Conservation (phyloP, 2,329 filamentous ascomycete genomes). For the Hypoxylon sp. region DNA sequence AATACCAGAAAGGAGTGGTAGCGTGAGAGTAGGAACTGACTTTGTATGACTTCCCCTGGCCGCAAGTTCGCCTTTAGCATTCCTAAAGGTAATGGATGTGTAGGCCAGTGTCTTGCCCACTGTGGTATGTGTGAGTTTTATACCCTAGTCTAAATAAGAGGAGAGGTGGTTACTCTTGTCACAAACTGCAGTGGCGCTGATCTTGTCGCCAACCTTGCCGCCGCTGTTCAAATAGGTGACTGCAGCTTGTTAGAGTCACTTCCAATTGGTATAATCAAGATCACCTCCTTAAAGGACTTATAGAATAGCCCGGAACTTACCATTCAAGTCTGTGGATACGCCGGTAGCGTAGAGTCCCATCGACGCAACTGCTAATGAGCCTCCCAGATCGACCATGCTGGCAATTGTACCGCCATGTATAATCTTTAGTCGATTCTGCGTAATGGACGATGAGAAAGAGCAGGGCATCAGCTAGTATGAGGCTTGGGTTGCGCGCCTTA, state of each 20-base stretch:
- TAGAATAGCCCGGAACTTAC: constrained; percentile 54
- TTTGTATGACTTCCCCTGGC: constrained; percentile 77
- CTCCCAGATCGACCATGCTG: constrained; percentile 78
- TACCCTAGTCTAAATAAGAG: too few species aligned
- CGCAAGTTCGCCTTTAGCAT: constrained; percentile 70
- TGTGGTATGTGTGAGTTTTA: constrained; percentile 49
- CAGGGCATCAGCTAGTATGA: not conserved
- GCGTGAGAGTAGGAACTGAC: constrained; percentile 56
- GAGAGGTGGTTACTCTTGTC: constrained; percentile 68
- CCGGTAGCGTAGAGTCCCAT: constrained; percentile 74
- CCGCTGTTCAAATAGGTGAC: constrained; percentile 75
- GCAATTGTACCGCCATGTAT: constrained; percentile 85
- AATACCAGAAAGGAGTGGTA: constrained; percentile 17
- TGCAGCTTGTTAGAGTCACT: constrained; percentile 50
- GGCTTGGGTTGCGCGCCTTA: constrained; percentile 56
- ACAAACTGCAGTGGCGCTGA: constrained; percentile 70
- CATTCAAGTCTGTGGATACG: constrained; percentile 76
- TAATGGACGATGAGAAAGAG: constrained; percentile 19
- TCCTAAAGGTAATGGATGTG: constrained; percentile 72
- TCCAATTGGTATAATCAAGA: not conserved
- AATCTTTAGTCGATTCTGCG: constrained; percentile 80
- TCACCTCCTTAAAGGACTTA: not conserved
- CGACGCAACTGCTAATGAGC: constrained; percentile 75
- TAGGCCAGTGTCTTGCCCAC: constrained; percentile 76
- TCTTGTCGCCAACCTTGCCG: constrained; percentile 69